Evolutionary conservation across 768 basidiomycete species (phyloP), one percentile per base, ranked within the genome.

Genomic region (Phylloporus scabripes): DNA sequence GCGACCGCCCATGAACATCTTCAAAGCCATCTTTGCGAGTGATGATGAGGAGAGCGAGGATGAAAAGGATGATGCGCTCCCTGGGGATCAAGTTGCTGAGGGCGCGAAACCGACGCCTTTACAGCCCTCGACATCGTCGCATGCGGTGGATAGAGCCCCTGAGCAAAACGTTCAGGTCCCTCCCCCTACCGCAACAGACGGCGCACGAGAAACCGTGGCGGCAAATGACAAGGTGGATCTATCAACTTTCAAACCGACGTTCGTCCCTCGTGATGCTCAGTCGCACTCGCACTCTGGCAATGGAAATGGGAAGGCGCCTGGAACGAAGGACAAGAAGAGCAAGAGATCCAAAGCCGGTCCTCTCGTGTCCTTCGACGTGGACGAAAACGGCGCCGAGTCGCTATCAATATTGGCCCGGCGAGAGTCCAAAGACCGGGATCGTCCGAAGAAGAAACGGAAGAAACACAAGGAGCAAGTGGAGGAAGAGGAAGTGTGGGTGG

Each of bases 1-100:
- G 58, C 78, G 87, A 33, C 95, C 96, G 2, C 72, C 83, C 6
- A 89, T 92, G 78, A 87, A 92, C 60, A 82, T 98, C 38, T 99
- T 98, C 76, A 96, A 95, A 64, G 93, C 95, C 3, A 97, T 99
- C 52, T 99, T 99, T 64, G 94, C 92, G 10, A 92, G 89, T 67
- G 91, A 92, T 52, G 90, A 92, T 39, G 92, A 95, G 59, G 88
- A 90, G 31, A 84, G 82, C 15, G 87, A 83, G 8, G 83, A 83
- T 2, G 90, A 92, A 4, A 61, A 18, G 60, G 67, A 44, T 41
- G 56, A 46, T 56, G 66, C 64, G 23, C 62, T 58, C 34, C 37
- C 31, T 12, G 40, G 38, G 45, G 39, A 46, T 9, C 41, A 42
- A 8, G 14, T 7, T 46, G 28, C 46, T 15, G 40, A 43, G 29